Evolutionary conservation across 805 yeast species (phyloP).

Genomic region (Candida argentea): DNA sequence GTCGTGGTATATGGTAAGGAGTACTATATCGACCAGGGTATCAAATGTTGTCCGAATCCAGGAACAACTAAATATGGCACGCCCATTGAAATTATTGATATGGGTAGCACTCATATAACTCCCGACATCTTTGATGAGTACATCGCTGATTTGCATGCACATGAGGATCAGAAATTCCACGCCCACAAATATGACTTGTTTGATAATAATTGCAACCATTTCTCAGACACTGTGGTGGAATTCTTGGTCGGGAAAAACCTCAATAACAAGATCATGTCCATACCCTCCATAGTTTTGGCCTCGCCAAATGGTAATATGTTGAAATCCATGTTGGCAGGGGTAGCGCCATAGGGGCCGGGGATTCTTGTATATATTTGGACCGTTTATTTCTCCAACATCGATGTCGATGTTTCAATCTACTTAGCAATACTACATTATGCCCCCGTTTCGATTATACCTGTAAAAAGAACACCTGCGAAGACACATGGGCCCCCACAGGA

Average conservation of each 20-base stretch:
- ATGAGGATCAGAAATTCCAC: constrained; percentile 30
- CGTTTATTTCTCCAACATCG: too few species aligned
- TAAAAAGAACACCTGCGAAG: too few species aligned
- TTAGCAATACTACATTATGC: too few species aligned
- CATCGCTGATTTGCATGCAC: constrained; percentile 34
- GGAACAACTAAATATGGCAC: constrained; percentile 51
- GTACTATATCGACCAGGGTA: constrained; percentile 51
- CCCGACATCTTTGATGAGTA: constrained; percentile 45
- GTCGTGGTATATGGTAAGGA: constrained; percentile 46
- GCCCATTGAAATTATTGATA: constrained; percentile 42
- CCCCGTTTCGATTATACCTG: too few species aligned
- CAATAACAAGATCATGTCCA: constrained; percentile 40
- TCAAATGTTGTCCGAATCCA: constrained; percentile 29
- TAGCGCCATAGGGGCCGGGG: too few species aligned
- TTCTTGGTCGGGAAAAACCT: constrained; percentile 47
- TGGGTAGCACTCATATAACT: constrained; percentile 45
- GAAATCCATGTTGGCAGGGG: constrained; percentile 19
- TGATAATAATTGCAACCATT: constrained; percentile 60
- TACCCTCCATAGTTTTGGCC: constrained; percentile 42
- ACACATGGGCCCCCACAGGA: too few species aligned
- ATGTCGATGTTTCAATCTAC: too few species aligned
- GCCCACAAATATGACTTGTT: constrained; percentile 46
- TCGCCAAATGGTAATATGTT: constrained; percentile 27
- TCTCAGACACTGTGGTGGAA: constrained; percentile 46
- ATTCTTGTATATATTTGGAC: too few species aligned